Evolutionary conservation across 2,329 filamentous ascomycete genomes (phyloP).

Genomic region (Colletotrichum shisoi): DNA sequence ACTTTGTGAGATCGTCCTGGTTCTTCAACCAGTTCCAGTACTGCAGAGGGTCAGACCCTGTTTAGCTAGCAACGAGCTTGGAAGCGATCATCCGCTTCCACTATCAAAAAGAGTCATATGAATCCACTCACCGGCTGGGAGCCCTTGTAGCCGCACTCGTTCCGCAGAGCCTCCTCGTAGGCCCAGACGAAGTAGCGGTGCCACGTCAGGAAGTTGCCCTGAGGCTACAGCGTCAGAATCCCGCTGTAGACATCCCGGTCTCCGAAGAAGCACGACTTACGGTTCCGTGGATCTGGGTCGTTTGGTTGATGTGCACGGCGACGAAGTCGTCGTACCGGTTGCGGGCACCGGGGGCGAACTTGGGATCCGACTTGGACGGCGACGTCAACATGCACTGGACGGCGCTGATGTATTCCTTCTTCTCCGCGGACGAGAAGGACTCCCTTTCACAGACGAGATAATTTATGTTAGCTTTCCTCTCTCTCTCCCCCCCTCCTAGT

Average conservation of each 20-base stretch:
- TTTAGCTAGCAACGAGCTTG: constrained; percentile 14
- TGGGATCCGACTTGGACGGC: constrained; percentile 27
- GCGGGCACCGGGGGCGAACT: constrained; percentile 32
- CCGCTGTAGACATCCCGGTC: rapidly evolving
- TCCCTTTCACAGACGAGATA: neutral
- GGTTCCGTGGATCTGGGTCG: constrained; percentile 30
- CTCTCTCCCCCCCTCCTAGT: neutral
- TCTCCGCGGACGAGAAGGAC: constrained; percentile 32
- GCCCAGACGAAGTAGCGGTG: constrained; percentile 39
- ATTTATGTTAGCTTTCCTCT: constrained; percentile 8
- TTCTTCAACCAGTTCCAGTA: constrained; percentile 52
- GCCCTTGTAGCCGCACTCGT: constrained; percentile 40
- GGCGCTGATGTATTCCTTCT: constrained; percentile 37
- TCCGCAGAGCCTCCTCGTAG: constrained; percentile 39
- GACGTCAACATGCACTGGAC: constrained; percentile 37
- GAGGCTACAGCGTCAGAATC: neutral
- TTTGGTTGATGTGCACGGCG: constrained; percentile 39
- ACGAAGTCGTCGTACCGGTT: constrained; percentile 41
- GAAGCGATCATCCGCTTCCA: constrained; percentile 10
- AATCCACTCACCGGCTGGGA: constrained; percentile 30
- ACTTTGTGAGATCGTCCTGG: constrained; percentile 44
- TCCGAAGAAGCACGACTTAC: constrained; percentile 1
- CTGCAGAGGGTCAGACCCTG: constrained; percentile 19
- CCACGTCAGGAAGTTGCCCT: constrained; percentile 40
- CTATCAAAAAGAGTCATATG: no score